Conservation (phyloP, 2,329 filamentous ascomycete species). For the Aspergillus piperis region DNA sequence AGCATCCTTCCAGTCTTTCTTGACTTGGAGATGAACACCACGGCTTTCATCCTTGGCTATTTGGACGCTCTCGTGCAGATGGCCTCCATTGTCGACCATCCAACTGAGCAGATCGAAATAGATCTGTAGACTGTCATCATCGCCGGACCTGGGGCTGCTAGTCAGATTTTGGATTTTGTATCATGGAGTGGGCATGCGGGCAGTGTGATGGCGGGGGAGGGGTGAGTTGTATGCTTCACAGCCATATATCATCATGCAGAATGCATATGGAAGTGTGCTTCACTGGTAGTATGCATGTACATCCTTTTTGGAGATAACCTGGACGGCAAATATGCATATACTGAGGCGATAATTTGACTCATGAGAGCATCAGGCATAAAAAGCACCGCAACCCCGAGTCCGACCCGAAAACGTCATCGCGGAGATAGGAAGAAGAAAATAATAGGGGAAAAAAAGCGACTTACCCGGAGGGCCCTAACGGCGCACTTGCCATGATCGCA, state of each 20-base stretch:
- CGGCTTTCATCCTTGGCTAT: slow-evolving; percentile 36
- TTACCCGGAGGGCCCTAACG: neutral
- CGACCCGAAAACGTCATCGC: neutral
- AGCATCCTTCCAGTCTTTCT: slow-evolving; percentile 24
- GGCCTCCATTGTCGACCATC: slow-evolving; percentile 35
- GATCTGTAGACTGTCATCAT: slow-evolving; percentile 17
- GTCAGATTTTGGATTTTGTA: neutral
- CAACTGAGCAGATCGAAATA: slow-evolving; percentile 37
- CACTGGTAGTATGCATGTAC: neutral
- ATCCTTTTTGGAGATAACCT: neutral
- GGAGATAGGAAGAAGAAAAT: neutral
- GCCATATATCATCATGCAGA: neutral
- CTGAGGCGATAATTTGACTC: neutral
- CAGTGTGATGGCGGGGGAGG: neutral
- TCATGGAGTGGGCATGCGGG: neutral
- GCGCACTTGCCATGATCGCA: neutral
- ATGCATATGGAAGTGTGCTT: neutral
- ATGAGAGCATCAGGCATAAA: neutral
- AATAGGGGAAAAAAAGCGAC: neutral
- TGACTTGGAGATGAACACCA: slow-evolving; percentile 41
- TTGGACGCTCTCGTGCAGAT: slow-evolving; percentile 35
- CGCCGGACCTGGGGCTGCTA: neutral
- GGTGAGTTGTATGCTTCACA: neutral
- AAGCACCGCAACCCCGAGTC: neutral
- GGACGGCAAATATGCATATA: neutral